phyloP scores from a whole-genome alignment of 2,329 filamentous ascomycete species.

The Apiospora marii region DNA sequence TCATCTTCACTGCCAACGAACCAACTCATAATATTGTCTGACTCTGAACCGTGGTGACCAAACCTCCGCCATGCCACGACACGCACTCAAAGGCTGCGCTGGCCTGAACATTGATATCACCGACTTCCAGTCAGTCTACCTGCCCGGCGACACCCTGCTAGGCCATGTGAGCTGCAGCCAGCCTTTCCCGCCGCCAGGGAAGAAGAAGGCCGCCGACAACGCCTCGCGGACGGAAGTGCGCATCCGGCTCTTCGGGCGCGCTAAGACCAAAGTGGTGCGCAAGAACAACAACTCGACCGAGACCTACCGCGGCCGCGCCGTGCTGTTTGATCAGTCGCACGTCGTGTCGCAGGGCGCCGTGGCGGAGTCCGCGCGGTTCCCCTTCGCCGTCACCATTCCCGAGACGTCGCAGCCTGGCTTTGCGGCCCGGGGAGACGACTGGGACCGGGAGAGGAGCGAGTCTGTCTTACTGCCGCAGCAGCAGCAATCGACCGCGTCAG shows the following conservation, averaged over 20 bases:
- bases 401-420: constrained; percentile 24
- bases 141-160: constrained; percentile 24
- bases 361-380: not conserved
- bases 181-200: not conserved
- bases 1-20: not conserved
- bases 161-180: constrained; percentile 23
- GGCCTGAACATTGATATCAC: constrained; percentile 21
- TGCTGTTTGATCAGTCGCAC: constrained; percentile 22
- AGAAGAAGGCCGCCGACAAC: not conserved
- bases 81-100: not conserved
- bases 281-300: not conserved
- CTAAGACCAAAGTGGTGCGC: constrained; percentile 24
- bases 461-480: not conserved
- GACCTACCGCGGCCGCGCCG: constrained; percentile 24
- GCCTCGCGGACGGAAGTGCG: constrained; percentile 15
- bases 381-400: constrained; percentile 26
- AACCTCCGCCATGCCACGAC: constrained; percentile 17
- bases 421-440: constrained; percentile 25
- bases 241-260: constrained; percentile 25
- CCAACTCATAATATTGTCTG: not conserved
- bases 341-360: constrained; percentile 23
- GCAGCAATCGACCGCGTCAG: not conserved
- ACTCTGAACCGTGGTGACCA: not conserved
- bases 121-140: constrained; percentile 25
- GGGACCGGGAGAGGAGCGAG: constrained; percentile 12